Base-by-base conservation (phyloP, 331 rosid species). In the Ulmus americana region DNA sequence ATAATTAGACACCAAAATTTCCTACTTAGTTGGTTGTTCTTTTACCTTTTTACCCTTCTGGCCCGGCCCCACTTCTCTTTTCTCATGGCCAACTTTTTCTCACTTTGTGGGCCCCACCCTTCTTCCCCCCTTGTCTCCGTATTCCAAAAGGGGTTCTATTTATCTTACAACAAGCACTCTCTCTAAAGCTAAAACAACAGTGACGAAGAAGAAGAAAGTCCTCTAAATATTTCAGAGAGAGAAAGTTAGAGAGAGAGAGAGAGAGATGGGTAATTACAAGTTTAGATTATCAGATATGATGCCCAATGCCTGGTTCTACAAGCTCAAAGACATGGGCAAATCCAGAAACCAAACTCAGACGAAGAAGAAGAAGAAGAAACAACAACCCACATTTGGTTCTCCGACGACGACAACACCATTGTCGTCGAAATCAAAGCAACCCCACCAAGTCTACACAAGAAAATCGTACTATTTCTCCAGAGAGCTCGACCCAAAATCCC, bases 281-380 rank as follows among this genome's bases (percentile, higher is more conserved):
- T 90, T 94, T 70, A 87, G 64, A 40, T 48, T 94, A 39, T 87
- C 97, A 8, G 97, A 90, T 71, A 94, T 94, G 88, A 81, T 94
- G 47, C 95, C 99, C 5, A 85, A 85, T 79, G 81, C 90, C 63
- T 94, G 99, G 99, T 87, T 94, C 59, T 80, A 82, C 91, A 90
- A 87, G 75, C 95, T 90, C 14, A 82, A 54, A 44, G 90, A 87
- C 63, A 82, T 90, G 79, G 77, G 83, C 59, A 81, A 62, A 70
- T 48, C 74, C 76, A 88, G 67, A 70, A 88, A 62, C 38, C 79
- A 70, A 5, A 64, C 44, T 13, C 68, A 68, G 45, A 74, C 68
- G 45, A 86, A 79, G 76, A 81, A 75, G 55, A 86, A 80, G 1
- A 46, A 63, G 66, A 61, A 18, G 49, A 41, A 43, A 5, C 45